Evolutionary conservation across 176 grass and related monocot species (phyloP).

Genomic region (Oryza coarctata): DNA sequence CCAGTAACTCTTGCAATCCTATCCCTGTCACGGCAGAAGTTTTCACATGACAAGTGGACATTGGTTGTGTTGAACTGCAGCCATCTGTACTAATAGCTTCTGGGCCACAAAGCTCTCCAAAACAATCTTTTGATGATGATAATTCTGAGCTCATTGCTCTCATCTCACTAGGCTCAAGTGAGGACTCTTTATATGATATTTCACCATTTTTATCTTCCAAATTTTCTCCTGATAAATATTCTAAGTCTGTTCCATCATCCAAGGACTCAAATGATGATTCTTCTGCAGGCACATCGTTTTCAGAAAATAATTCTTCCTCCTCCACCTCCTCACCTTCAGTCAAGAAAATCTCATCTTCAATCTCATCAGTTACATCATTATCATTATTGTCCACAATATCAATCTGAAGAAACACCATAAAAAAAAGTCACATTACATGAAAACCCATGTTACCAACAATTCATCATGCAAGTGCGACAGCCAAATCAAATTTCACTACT

Average conservation of each 20-base stretch:
- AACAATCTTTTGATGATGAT: slow-evolving; percentile 22
- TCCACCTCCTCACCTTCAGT: slow-evolving; percentile 51
- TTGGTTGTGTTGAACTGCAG: slow-evolving; percentile 33
- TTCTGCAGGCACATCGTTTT: slow-evolving; percentile 47
- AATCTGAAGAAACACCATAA: slow-evolving; percentile 48
- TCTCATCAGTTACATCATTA: slow-evolving; percentile 40
- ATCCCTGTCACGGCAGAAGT: slow-evolving; percentile 68
- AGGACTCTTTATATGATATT: slow-evolving; percentile 27
- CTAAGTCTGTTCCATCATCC: slow-evolving; percentile 48
- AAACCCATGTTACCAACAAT: slow-evolving; percentile 19
- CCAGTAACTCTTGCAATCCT: slow-evolving; percentile 80
- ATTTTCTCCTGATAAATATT: slow-evolving; percentile 48
- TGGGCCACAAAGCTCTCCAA: slow-evolving; percentile 4
- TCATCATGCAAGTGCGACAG: slow-evolving; percentile 22
- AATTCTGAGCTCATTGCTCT: slow-evolving; percentile 19
- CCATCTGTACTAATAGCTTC: slow-evolving; percentile 17
- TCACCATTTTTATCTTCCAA: slow-evolving; percentile 23
- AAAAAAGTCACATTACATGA: slow-evolving; percentile 24
- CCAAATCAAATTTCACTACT: slow-evolving; percentile 6
- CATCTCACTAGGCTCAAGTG: slow-evolving; percentile 19
- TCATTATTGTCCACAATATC: slow-evolving; percentile 64
- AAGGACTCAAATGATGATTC: slow-evolving; percentile 48
- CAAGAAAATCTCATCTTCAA: slow-evolving; percentile 36
- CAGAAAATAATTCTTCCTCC: slow-evolving; percentile 45
- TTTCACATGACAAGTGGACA: slow-evolving; percentile 56